Evolutionary conservation across 768 basidiomycete genomes (phyloP).

Genomic region (Neoboletus subvelutipes): DNA sequence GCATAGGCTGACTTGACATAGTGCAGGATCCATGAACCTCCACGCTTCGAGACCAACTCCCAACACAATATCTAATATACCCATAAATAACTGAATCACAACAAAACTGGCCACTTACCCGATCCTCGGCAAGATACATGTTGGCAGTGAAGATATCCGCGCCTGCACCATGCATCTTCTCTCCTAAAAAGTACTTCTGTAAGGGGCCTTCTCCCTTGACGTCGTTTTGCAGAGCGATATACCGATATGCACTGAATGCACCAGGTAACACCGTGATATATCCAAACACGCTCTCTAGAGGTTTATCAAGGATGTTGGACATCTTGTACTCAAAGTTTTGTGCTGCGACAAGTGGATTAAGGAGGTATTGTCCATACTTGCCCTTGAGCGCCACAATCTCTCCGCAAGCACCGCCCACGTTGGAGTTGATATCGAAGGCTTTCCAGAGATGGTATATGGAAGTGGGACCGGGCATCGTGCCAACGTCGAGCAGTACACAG

Average conservation of each 20-base stretch:
- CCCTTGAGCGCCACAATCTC: slow-evolving; percentile 94
- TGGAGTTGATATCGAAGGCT: slow-evolving; percentile 89
- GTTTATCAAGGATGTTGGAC: slow-evolving; percentile 91
- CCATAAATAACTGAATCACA: slow-evolving; percentile 3
- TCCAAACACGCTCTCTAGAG: slow-evolving; percentile 85
- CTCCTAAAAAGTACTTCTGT: slow-evolving; percentile 96
- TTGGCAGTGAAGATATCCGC: slow-evolving; percentile 94
- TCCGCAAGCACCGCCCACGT: slow-evolving; percentile 92
- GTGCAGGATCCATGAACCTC: slow-evolving; percentile 88
- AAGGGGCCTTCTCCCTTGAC: slow-evolving; percentile 78
- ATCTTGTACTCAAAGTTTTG: slow-evolving; percentile 97
- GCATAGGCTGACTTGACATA: slow-evolving; percentile 96
- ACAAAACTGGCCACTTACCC: slow-evolving; percentile 39
- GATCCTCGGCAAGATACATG: slow-evolving; percentile 95
- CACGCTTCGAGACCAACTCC: slow-evolving; percentile 96
- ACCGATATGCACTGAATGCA: slow-evolving; percentile 89
- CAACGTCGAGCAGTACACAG: slow-evolving; percentile 88
- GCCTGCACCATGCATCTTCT: slow-evolving; percentile 87
- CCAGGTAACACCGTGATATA: slow-evolving; percentile 94
- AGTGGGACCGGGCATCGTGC: slow-evolving; percentile 82
- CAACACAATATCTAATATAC: slow-evolving; percentile 80
- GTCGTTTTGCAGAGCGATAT: slow-evolving; percentile 91
- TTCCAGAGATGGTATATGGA: slow-evolving; percentile 94
- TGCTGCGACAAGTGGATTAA: slow-evolving; percentile 87
- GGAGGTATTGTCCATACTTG: slow-evolving; percentile 69